Base-by-base conservation (phyloP, 139 green algal genomes). In the Chlorella sp. region DNA sequence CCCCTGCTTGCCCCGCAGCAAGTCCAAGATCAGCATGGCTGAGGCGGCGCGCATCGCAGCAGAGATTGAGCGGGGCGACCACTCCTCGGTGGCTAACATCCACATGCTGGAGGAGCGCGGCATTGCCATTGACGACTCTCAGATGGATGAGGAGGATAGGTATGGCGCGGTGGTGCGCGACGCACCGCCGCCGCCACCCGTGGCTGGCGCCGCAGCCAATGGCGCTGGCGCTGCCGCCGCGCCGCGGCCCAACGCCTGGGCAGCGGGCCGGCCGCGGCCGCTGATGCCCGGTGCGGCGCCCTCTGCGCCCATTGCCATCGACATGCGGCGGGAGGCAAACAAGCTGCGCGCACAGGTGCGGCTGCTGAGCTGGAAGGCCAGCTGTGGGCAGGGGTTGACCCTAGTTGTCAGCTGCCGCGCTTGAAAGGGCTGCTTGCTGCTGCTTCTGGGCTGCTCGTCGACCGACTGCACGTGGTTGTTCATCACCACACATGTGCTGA, bases 61-160 rank as follows among this genome's bases (percentile, higher is more conserved):
- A 0, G 96, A 98, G 83, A 98, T 98, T 64, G 93, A 97, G 86
- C 30, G 72, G 4, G 71, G 86, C 28, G 55, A 72, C 65, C 86
- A 83, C 32, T 84, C 76, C 30, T 32, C 28, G 5, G 38, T 62
- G 36, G 67, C 62, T 51, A 98, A 97, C 84, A 75, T 86, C 18
- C 96, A 98, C 84, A 30, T 96, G 80, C 82, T 92, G 36, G 95
- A 98, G 88, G 95, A 98, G 92, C 90, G 95, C 0, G 94, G 94
- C 12, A 84, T 90, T 26, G 86, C 80, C 34, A 65, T 96, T 23
- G 92, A 92, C 16, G 90, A 95, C 78, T 55, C 78, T 39, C 86
- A 96, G 86, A 81, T 97, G 64, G 94, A 98, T 81, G 95, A 98
- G 88, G 95, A 98, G 88, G 94, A 94, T 65, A 87, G 90, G 65